Evolutionary conservation across 495 filamentous ascomycete species (phyloP), one percentile per base, ranked within the genome.

Genomic region (Penicillium bovifimosum): DNA sequence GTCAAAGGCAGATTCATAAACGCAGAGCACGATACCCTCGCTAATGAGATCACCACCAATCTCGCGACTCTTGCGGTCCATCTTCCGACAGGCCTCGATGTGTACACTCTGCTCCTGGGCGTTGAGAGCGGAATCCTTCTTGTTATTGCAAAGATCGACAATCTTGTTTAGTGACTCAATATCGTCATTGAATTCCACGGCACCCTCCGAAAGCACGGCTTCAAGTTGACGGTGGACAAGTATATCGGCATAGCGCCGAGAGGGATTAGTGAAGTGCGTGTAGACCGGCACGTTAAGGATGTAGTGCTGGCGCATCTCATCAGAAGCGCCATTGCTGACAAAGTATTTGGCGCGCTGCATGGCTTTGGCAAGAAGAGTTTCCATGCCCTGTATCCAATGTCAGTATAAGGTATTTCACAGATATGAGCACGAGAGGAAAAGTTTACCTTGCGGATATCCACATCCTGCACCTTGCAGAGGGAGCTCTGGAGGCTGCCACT

Each of bases 71-170:
- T 85, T 86, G 69, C 86, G 87, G 64, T 96, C 91, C 86, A 98
- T 96, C 42, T 82, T 84, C 52, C 93, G 85, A 79, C 93, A 98
- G 2, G 91, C 88, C 63, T 97, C 95, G 60, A 98, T 97, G 70
- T 98, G 93, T 55, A 98, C 89, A 66, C 93, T 97, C 73, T 98
- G 93, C 67, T 98, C 93, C 63, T 97, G 93, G 9, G 93, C 93
- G 61, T 88, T 91, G 71, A 95, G 92, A 0, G 95, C 92, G 5
- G 93, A 97, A 62, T 98, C 93, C 68, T 98, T 98, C 83, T 97
- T 98, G 62, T 86, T 96, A 72, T 97, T 98, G 79, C 91, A 96
- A 53, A 88, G 84, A 67, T 98, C 93, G 16, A 91, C 89, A 42
- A 87, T 96, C 81, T 98, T 98, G 60, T 80, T 84, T 27, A 98